Base-by-base conservation (phyloP, 257 asterid species). In the Sherardia arvensis region DNA sequence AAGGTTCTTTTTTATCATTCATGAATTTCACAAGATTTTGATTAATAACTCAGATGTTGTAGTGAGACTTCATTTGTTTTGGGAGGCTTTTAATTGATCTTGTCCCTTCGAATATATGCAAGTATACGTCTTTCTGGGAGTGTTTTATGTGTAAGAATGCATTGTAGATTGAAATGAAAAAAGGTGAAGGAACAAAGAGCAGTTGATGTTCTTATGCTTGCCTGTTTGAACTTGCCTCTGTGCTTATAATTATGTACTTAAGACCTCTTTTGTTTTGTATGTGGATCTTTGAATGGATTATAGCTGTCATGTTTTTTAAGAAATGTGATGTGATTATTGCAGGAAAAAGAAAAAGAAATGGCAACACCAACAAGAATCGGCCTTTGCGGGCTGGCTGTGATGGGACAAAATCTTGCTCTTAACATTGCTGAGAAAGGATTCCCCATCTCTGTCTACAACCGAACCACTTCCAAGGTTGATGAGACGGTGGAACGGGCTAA, bases 391-490 rank as follows among this genome's bases (percentile, higher is more conserved):
- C 91, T 93, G 17, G 99, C 99, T 69, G 99, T 93, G 57, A 93
- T 93, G 96, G 97, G 99, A 17, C 99, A 93, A 74, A 93, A 93
- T 61, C 88, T 92, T 29, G 99, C 99, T 62, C 97, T 92, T 66
- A 92, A 92, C 85, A 92, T 92, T 43, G 99, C 99, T 10, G 97
- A 87, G 74, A 92, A 92, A 84, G 97, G 99, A 68, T 92, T 92
- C 61, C 96, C 96, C 17, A 93, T 93, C 62, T 93, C 99, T 3
- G 96, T 93, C 62, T 93, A 93, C 89, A 93, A 93, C 34, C 83
- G 99, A 27, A 90, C 96, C 29, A 84, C 97, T 8, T 93, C 99
- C 21, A 93, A 90, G 74, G 97, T 93, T 40, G 99, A 93, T 21
- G 99, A 93, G 77, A 87, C 99, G 4, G 80, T 85, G 29, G 97